Evolutionary conservation across 371 early-diverging fungal species (phyloP).

Genomic region (Apophysomyces elegans): DNA sequence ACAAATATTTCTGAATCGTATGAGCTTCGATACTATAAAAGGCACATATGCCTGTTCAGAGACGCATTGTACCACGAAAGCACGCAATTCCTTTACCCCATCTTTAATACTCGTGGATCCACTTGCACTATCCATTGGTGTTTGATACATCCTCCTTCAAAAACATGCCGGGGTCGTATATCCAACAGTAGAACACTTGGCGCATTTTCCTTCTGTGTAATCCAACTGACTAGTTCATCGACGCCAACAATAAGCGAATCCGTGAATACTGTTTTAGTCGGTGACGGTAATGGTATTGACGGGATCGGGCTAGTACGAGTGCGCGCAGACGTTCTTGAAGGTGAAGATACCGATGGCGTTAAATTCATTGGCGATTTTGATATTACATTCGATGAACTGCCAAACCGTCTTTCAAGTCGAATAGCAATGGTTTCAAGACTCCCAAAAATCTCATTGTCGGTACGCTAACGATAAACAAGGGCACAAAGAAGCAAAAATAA

Average conservation of each 20-base stretch:
- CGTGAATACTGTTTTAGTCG: conserved; percentile 28
- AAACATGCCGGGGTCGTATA: conserved; percentile 68
- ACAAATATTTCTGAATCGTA: conserved; percentile 42
- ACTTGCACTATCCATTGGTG: conserved; percentile 72
- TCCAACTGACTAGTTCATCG: conserved; percentile 36
- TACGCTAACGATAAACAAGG: conserved; percentile 23
- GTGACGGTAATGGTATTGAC: conserved; percentile 15
- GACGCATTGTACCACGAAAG: conserved; percentile 6
- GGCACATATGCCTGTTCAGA: neutral
- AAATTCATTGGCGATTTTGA: neutral
- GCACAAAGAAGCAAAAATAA: too few relatives aligned
- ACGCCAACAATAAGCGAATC: conserved; percentile 32
- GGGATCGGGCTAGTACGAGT: neutral
- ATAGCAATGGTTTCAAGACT: conserved; percentile 29
- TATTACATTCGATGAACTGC: conserved; percentile 1
- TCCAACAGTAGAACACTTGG: conserved; percentile 73
- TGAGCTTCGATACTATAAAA: conserved; percentile 32
- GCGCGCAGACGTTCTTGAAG: conserved; percentile 1
- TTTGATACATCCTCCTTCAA: conserved; percentile 68
- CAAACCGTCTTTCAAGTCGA: conserved; percentile 15
- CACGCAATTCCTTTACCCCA: conserved; percentile 39
- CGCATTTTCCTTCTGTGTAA: conserved; percentile 34
- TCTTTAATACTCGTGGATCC: conserved; percentile 67
- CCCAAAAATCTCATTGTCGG: conserved; percentile 29
- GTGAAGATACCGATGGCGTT: neutral